These are phyloP conservation scores for Allium cepa DNA, from an alignment of 106 monocot species.

Conservation along the genomic window DNA sequence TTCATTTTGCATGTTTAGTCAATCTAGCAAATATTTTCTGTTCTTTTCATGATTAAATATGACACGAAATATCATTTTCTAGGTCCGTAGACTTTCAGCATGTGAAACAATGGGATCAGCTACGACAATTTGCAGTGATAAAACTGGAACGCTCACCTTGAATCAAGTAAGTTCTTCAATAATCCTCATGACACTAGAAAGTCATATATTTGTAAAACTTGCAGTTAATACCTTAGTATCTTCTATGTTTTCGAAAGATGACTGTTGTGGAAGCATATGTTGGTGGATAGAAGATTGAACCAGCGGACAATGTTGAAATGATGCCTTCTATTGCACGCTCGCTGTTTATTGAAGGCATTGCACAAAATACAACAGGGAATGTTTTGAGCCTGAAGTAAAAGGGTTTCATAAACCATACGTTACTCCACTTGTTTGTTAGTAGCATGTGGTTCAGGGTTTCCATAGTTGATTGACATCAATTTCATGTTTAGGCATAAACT, in stretches of 20 bases:
- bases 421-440: too few species aligned
- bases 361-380: conserved; percentile 84
- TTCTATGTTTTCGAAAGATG: conserved; percentile 43
- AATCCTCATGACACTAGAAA: neutral
- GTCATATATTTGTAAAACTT: neutral
- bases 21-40: too few species aligned
- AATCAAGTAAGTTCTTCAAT: conserved; percentile 53
- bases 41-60: too few species aligned
- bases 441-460: too few species aligned
- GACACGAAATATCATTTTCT: neutral
- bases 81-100: conserved; percentile 92
- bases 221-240: too few species aligned
- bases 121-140: conserved; percentile 96
- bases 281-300: conserved; percentile 49
- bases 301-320: conserved; percentile 32
- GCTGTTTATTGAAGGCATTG: conserved; percentile 76
- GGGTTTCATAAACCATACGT: neutral
- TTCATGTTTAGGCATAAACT: too few species aligned
- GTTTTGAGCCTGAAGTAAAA: conserved; percentile 72
- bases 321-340: conserved; percentile 32
- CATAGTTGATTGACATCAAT: too few species aligned
- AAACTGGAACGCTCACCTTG: conserved; percentile 87
- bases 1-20: neutral
- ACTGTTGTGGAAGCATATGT: conserved; percentile 76
- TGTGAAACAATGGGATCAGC: conserved; percentile 99